Evolutionary conservation across 2,329 filamentous ascomycete genomes (phyloP).

Genomic region (Gliomastix tumulicola): DNA sequence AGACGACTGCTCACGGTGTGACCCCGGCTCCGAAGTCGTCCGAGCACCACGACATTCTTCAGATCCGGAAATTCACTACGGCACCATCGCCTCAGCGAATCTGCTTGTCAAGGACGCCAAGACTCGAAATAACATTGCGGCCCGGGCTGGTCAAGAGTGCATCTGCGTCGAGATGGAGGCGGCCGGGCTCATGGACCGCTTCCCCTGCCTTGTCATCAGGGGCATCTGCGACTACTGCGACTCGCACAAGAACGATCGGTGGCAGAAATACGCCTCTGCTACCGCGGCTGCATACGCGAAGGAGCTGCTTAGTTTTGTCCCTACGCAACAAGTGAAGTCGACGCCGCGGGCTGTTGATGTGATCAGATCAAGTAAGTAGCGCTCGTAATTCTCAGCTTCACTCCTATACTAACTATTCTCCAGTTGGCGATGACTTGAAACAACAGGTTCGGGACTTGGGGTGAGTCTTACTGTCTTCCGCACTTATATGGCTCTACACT

Average conservation of each 20-base stretch:
- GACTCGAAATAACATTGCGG: slow-evolving; percentile 4
- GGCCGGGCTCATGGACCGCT: slow-evolving; percentile 10
- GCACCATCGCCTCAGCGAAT: neutral
- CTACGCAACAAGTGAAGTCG: no score
- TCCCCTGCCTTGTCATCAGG: slow-evolving; percentile 21
- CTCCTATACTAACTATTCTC: no score
- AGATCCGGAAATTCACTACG: neutral
- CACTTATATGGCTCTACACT: no score
- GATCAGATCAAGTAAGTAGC: no score
- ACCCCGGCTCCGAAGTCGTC: neutral
- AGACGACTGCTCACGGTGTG: neutral
- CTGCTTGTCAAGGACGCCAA: slow-evolving; percentile 1
- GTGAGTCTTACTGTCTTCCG: no score
- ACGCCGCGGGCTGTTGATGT: no score
- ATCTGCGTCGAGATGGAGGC: slow-evolving; percentile 17
- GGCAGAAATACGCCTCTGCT: slow-evolving; percentile 23
- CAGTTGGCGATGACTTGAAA: no score
- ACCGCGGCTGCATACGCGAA: slow-evolving; percentile 16
- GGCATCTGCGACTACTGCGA: slow-evolving; percentile 27
- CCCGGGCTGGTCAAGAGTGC: slow-evolving; percentile 3
- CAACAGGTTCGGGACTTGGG: no score
- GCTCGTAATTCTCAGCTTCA: no score
- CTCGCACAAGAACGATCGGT: slow-evolving; percentile 22
- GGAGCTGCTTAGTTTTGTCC: no score
- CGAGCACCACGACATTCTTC: neutral